Base-by-base conservation (phyloP, 2,329 filamentous ascomycete genomes). In the Xylaria sp. region DNA sequence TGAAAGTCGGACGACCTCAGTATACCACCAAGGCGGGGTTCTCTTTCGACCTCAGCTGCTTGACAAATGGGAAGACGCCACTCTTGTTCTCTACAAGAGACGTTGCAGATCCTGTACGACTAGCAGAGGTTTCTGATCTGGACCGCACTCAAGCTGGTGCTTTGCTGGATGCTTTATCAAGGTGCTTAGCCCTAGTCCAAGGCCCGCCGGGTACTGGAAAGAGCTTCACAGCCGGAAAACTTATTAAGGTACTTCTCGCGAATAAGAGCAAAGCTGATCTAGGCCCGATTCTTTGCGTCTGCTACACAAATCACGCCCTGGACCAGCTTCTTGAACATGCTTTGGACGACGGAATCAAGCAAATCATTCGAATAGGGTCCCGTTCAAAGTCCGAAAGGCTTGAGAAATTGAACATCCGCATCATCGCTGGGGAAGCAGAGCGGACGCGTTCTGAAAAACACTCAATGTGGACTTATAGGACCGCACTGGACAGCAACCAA, bases 151-250 rank as follows among this genome's bases (percentile, higher is more conserved):
- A 84, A 54, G 77, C 78, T 4, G 53, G 60, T 3, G 83, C 84
- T 1, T 66, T 89, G 0, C 58, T 86, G 0, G 71, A 77, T 17
- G 76, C 82, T 2, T 68, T 90, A 0, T 75, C 72, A 0, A 74
- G 77, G 1, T 76, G 77, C 29, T 67, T 88, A 7, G 79, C 83
- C 1, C 72, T 89, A 4, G 86, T 89, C 9, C 86, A 90, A 71
- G 88, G 88, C 0, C 87, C 87, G 0, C 87, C 87, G 0, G 87
- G 88, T 0, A 90, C 87, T 0, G 87, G 88, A 0, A 90, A 90
- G 64, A 81, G 76, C 2, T 88, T 79, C 11, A 34, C 29, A 34
- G 29, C 29, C 2, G 76, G 84, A 1, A 75, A 79, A 40, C 66
- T 89, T n/a, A 78, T 88, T 54, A 79, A 80, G 54, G 74, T 78